phyloP scores from a whole-genome alignment of 768 basidiomycete species.

The Coprinopsis strossmayeri region DNA sequence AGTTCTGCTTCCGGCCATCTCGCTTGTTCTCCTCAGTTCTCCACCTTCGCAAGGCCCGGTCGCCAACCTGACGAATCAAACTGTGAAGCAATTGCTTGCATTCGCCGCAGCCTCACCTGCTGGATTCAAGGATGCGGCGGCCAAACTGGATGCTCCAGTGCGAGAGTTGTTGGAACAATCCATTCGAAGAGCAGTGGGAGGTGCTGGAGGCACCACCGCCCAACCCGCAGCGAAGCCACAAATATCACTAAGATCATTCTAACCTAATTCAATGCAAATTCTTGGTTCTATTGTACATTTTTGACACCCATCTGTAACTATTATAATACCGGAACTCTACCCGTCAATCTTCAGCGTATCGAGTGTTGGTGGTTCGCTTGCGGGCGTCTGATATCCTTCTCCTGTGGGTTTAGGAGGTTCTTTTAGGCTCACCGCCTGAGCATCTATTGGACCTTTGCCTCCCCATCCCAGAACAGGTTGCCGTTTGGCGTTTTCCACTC shows the following conservation, averaged over 20 bases:
- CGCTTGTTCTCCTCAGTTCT: conserved; percentile 58
- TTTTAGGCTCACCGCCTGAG: conserved; percentile 3
- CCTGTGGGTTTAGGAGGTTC: not conserved
- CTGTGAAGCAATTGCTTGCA: conserved; percentile 59
- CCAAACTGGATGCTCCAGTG: conserved; percentile 49
- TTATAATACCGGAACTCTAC: too few relatives aligned
- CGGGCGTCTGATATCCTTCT: not conserved
- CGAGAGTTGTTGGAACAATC: conserved; percentile 68
- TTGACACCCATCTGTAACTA: too few relatives aligned
- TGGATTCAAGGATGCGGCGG: conserved; percentile 83
- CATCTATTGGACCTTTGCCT: conserved; percentile 12
- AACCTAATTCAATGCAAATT: conserved; percentile 6
- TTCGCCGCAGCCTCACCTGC: conserved; percentile 67
- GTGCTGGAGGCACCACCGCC: conserved; percentile 23
- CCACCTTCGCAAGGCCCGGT: conserved; percentile 28
- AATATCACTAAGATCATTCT: conserved; percentile 73
- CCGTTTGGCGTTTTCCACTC: conserved; percentile 51
- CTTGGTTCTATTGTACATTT: not conserved
- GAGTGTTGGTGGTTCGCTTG: not conserved
- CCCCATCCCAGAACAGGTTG: conserved; percentile 29
- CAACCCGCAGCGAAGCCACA: conserved; percentile 55
- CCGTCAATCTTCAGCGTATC: too few relatives aligned
- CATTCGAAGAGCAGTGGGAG: conserved; percentile 68
- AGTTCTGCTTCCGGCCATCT: conserved; percentile 69
- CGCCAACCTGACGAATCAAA: conserved; percentile 42